Conservation (phyloP, 2,329 filamentous ascomycete genomes). For the Arachnomyces sp. region DNA sequence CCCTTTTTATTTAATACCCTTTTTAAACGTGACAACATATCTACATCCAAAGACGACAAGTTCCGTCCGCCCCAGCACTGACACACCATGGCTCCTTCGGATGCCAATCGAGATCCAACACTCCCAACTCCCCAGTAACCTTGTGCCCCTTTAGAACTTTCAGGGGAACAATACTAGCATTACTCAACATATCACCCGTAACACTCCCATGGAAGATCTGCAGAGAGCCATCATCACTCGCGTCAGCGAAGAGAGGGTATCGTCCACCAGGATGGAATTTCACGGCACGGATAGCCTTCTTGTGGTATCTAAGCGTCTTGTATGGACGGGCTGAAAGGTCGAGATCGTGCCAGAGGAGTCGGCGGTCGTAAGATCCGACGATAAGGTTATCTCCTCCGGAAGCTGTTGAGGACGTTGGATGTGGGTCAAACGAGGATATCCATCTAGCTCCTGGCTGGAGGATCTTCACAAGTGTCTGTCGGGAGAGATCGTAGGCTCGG, state of each 20-base stretch:
- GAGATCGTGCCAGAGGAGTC: conserved; percentile 92
- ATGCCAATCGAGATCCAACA: conserved; percentile 95
- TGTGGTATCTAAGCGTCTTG: conserved; percentile 93
- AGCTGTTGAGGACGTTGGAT: conserved; percentile 81
- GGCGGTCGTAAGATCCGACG: conserved; percentile 87
- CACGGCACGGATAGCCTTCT: conserved; percentile 81
- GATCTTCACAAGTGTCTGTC: conserved; percentile 85
- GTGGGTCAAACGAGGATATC: conserved; percentile 91
- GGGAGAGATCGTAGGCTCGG: conserved; percentile 85
- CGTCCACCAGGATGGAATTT: conserved; percentile 71
- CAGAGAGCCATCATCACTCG: conserved; percentile 85
- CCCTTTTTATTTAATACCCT: conserved; percentile 14
- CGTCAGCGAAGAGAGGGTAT: conserved; percentile 83
- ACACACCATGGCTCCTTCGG: conserved; percentile 88
- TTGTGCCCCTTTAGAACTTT: conserved; percentile 90
- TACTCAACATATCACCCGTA: conserved; percentile 88
- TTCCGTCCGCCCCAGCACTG: conserved; percentile 89
- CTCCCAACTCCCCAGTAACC: conserved; percentile 75
- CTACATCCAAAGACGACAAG: conserved; percentile 77
- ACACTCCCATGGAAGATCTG: conserved; percentile 98
- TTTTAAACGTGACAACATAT: background rate
- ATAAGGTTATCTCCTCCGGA: conserved; percentile 88
- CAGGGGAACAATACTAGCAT: conserved; percentile 89
- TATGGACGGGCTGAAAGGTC: conserved; percentile 85
- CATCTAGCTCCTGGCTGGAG: conserved; percentile 86